Base-by-base conservation (phyloP, 257 asterid species). In the Solanum virginianum region DNA sequence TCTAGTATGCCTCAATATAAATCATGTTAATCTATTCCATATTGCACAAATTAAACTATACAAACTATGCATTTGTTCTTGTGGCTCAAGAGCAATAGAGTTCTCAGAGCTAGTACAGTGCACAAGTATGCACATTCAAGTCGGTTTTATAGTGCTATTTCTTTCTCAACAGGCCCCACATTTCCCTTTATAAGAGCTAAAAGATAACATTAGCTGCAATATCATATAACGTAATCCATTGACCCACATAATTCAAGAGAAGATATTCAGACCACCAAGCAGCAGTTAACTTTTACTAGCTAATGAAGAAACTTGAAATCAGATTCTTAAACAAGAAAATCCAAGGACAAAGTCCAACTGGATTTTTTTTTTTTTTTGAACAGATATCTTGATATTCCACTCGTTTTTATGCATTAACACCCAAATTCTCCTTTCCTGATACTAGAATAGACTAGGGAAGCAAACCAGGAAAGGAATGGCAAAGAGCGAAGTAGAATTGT, bases 1-100 rank as follows among this genome's bases (percentile, higher is more conserved):
- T 65, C 99, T 98, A 16, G 99, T 96, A 84, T 98, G 94, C 97
- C 92, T 96, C 99, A 69, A 83, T 53, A 68, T 83, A 59, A 66
- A 82, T 32, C 55, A 82, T 82, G 43, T 57, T 81, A 81, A 54
- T 36, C 59, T 24, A 68, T n/a, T 51, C 85, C 80, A 68, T 15
- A 39, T 49, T 29, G 45, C 68, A 69, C 41, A 16, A 7, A 51
- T 49, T 18, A 13, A 24, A 47, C 60, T 8, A 66, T 29, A 68
- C 53, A 69, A 39, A 69, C 79, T 69, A 69, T 69, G 53, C 79
- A 69, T 69, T 18, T 69, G 79, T 69, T 69, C 79, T 69, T 39
- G 53, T 69, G 22, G 26, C 45, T 69, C 79, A 39, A 69, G 77
- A 69, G 79, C 4, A 69, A 69, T 17, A 69, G 0, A 7, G 53